phyloP scores from a whole-genome alignment of 495 filamentous ascomycete genomes.

The Aspergillus avenaceus region DNA sequence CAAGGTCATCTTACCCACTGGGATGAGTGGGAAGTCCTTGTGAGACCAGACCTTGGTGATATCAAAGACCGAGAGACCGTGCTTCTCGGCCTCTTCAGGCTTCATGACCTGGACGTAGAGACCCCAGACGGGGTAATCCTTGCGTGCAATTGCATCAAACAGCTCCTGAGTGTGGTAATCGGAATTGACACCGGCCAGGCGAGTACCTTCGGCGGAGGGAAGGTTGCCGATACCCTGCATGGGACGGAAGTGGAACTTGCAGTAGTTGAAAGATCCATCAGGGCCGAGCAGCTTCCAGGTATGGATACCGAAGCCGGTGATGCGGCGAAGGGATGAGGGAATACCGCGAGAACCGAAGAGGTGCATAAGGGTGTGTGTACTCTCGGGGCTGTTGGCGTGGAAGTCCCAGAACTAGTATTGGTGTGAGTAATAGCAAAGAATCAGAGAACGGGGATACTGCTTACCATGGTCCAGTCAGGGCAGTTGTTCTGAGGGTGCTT shows the following conservation, averaged over 20 bases:
- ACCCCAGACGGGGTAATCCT: constrained; percentile 40
- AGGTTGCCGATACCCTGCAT: constrained; percentile 52
- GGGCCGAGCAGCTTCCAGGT: constrained; percentile 58
- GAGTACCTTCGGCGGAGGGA: constrained; percentile 47
- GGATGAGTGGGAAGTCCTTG: constrained; percentile 35
- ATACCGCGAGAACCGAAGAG: constrained; percentile 64
- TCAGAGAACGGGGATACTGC: not conserved
- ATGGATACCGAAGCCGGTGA: constrained; percentile 63
- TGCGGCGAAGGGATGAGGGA: constrained; percentile 55
- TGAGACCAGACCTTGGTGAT: constrained; percentile 42
- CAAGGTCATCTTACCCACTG: constrained; percentile 38
- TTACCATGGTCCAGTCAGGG: constrained; percentile 46
- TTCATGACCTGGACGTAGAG: constrained; percentile 48
- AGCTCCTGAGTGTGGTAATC: constrained; percentile 38
- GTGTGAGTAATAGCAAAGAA: not conserved
- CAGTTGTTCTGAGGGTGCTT: constrained; percentile 42
- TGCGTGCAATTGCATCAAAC: constrained; percentile 29
- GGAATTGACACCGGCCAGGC: constrained; percentile 44
- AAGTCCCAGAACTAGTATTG: constrained; percentile 51
- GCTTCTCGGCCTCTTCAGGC: constrained; percentile 37
- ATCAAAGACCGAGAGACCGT: constrained; percentile 37
- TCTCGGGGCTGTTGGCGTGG: constrained; percentile 28
- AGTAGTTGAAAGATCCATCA: constrained; percentile 56
- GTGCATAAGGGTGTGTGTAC: constrained; percentile 63
- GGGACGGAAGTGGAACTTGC: constrained; percentile 62